Base-by-base conservation (phyloP, 2,329 filamentous ascomycete species). In the Colletotrichum trifolii region DNA sequence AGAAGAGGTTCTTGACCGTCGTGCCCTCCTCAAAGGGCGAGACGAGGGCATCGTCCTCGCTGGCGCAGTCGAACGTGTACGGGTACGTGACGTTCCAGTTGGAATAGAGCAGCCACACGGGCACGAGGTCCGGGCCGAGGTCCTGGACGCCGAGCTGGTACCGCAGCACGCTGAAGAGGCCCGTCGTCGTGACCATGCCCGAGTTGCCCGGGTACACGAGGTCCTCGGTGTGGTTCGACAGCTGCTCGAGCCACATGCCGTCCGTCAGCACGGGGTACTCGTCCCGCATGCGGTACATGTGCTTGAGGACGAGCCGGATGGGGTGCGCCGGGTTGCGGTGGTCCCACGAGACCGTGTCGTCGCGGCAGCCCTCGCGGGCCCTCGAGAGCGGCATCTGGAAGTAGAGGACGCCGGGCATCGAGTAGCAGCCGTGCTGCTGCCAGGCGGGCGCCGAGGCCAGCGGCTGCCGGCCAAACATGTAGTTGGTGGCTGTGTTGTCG, bases 391-490 rank as follows among this genome's bases (percentile, higher is more conserved):
- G 87, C 77, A 86, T 86, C 9, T 87, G 71, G 69, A 80, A 84
- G 70, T 89, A 87, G 66, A 89, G 85, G 2, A 80, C 81, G 17
- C 83, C 83, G 15, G 81, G 79, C 8, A 89, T 78, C 13, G 78
- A 77, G 74, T 89, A 90, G 71, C 88, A 91, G 5, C 88, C 88
- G 69, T 91, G 88, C 47, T 83, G 81, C 68, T 88, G 85, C 88
- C 88, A 91, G 4, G 87, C 88, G 3, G 83, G 83, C 2, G 86
- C 80, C 3, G 86, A 82, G 8, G 85, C 83, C 83, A 91, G 88
- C 2, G 88, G 77, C 71, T 87, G 85, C 68, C 88, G 84, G 17
- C 88, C 88, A 71, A 87, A 91, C 49, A 91, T 82, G 71, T 90
- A 91, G 69, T 90, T 89, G 63, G 78, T 77, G 5, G 87, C 87